Base-by-base conservation (phyloP, 2,329 filamentous ascomycete genomes). In the Alternaria alternata region DNA sequence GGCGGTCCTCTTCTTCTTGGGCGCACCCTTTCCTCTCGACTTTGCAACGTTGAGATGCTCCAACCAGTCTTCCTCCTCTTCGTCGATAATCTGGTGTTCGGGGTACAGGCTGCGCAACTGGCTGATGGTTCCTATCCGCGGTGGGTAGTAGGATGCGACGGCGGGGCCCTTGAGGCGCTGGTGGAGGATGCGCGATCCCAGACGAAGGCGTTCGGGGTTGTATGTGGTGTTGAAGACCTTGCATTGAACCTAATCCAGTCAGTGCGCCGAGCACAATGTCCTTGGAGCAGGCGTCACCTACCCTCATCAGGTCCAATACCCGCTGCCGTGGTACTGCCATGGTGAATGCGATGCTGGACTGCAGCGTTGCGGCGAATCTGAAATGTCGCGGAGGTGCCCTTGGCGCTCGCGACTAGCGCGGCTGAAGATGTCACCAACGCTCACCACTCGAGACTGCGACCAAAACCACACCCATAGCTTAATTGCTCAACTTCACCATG, bases 171-270 rank as follows among this genome's bases (percentile, higher is more conserved):
- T 88, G 64, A 98, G 84, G 74, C 94, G 89, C 79, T 97, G 91
- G 74, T 94, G 92, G 61, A 99, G 85, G 77, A 99, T 85, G 81
- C 95, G 96, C 83, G 95, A 97, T 74, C 95, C 95, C 69, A 92
- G 88, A 63, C 95, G 92, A 63, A 91, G 79, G 69, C 89, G 84
- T 56, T 92, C 86, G 26, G 95, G 95, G 81, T 99, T 99, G 84
- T 89, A 98, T 54, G 90, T 94, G 51, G 91, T 92, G 74, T 89
- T 90, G 84, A 98, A 99, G 82, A 98, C 88, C 78, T 89, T 88
- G 85, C 93, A 97, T 90, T 94, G 93, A 75, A 87, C 87, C 94
- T 97, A 71, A 9, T 6, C 7, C 9, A 26, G 55, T 73, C 46
- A 72, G 56, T 18, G 18, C 4, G 12, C 11, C 12, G 4, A 4